Base-by-base conservation (phyloP, 495 filamentous ascomycete genomes). In the Jackrogersella minutella region DNA sequence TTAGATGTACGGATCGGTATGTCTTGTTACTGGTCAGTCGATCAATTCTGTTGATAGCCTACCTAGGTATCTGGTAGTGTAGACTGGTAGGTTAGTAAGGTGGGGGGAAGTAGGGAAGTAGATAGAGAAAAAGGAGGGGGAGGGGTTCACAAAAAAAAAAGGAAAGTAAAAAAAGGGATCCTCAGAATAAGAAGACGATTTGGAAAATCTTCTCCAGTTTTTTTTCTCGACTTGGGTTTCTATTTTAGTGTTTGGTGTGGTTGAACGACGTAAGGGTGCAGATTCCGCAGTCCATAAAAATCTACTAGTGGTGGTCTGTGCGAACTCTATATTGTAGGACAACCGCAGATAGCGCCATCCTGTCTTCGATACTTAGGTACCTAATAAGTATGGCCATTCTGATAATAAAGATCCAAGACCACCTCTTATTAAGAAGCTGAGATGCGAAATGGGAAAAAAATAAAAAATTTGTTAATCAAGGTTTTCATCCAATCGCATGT, bases 211-310 rank as follows among this genome's bases (percentile, higher is more conserved):
- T 36, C 58, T 47, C 58, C 58, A 46, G 26, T 53, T 52, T 53
- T 50, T 28, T 26, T 30, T 3, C 3, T 7, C 26, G 3, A 30
- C 26, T 49, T 46, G 39, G 43, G 46, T 57, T 69, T 69, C 66
- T 69, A 69, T 69, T 69, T 69, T 64, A 28, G 66, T 53, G 47
- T 30, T 36, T 68, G 59, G 66, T 55, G 60, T 69, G 60, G 66
- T 62, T 61, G 2, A 69, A 69, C 61, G 60, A 69, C 66, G 66
- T 69, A 69, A 69, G 61, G 51, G 61, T 69, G 66, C 66, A 69
- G 28, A 19, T 11, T 40, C 14, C 10, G 16, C 24, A 21, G 14
- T 14, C 28, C 19, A 14, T 46, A 28, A 28, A 8, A 51, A 28
- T 36, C 34, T 52, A 39, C 14, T 28, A 14, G 16, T 3, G 22